Evolutionary conservation across 169 alveolate species (phyloP), one percentile per base, ranked within the genome.

Genomic region (Toxoplasma gondii): DNA sequence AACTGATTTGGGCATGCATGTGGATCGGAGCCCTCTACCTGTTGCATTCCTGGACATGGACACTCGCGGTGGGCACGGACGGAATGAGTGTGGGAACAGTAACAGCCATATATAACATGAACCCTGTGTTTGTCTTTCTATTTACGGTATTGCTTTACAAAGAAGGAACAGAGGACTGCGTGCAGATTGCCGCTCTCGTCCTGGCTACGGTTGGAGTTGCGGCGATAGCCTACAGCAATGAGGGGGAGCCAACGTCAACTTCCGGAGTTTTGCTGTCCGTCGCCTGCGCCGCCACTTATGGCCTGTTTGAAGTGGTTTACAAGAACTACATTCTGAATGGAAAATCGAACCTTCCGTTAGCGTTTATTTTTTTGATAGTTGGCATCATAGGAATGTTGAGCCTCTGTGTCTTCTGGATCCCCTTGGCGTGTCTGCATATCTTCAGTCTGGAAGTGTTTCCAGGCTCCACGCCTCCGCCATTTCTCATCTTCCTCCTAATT

Each of bases 11-110:
- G 27, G 95, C 93, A 1, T 93, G 95, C 80, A 10, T 87, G n/a
- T 29, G 49, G 49, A 24, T 93, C 27, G 24, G 43, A 2, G 78
- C 69, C 36, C 92, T 93, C 38, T 93, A 64, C 34, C 58, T 81
- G 31, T 39, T 93, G 0, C 93, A 88, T 80, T 91, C 93, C 31
- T 93, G 95, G 95, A 38, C 82, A n/a, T 93, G 95, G 95, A 69
- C 92, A 5, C 10, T 87, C 0, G 95, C 95, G 31, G 91, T 93
- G 36, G 95, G 95, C 38, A 44, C 45, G 31, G 43, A 74, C 64
- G 95, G 95, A 1, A 93, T 93, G 93, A 88, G 94, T 34, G 91
- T 93, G 31, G 91, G 93, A 9, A 81, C 83, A 19, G 95, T 93
- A 43, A 93, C 95, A 0, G 95, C 95, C 17, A 87, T 93, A 12